Evolutionary conservation across 2,329 filamentous ascomycete genomes (phyloP), one percentile per base, ranked within the genome.

Genomic region (Alternaria triticina): DNA sequence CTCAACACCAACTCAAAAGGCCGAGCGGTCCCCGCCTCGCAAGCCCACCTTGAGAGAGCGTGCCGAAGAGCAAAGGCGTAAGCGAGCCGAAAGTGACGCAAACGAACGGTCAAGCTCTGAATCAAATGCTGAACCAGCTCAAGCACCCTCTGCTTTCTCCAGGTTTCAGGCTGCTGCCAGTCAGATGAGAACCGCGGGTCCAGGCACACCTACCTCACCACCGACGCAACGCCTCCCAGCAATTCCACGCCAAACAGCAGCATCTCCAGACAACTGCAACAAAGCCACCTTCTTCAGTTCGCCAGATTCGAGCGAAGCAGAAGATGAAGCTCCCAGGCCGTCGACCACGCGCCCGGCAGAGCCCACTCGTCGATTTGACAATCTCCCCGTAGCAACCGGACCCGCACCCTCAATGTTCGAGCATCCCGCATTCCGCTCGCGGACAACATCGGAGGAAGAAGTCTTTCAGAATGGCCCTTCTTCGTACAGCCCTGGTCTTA

Each of bases 111-210:
- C 72, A 22, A 67, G 72, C 46, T 75, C 78, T 15, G 67, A 74
- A 17, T 77, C 81, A 12, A 64, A 71, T 9, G 64, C 72, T 27
- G 75, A 76, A 36, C 65, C 74, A 27, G 72, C 70, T 45, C 74
- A 81, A 62, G 70, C 71, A 8, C 56, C 72, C 8, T 73, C 74
- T 23, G 78, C 82, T 5, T 82, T 83, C 63, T 82, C 81, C 9
- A 80, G 82, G 13, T 84, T 84, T 54, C 83, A 84, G 59, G 76
- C 77, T n/a, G 82, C 83, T 40, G 81, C 80, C 1, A 80, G 71
- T 50, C 79, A 82, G 57, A 80, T 83, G 73, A 84, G 74, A 77
- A 80, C 27, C 71, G 33, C 71, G 12, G 70, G 66, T 6, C 51
- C 71, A 47, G 62, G 69, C 13, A 54, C 66, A 15, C 68, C 74